Percentiles rank a stretch among this genome's conserved stretches.
Evolutionary conservation across 257 asterid genomes (phyloP).

Genomic region (Solanum pinnatisectum): DNA sequence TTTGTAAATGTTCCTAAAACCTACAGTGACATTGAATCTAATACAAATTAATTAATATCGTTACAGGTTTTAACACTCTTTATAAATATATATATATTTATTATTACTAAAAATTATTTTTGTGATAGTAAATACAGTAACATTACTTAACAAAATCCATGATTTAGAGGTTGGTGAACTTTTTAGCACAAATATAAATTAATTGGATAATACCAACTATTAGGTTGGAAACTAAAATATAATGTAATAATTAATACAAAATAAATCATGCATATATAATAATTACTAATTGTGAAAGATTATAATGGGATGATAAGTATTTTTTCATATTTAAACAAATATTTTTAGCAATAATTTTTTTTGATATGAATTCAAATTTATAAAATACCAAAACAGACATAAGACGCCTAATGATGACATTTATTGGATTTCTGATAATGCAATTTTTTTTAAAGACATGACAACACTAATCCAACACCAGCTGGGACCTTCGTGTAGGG

Average conservation of each 20-base stretch:
- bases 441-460: background rate
- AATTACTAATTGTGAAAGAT: background rate
- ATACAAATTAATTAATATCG: too few species aligned
- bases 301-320: background rate
- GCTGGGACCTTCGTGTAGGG: background rate
- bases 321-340: background rate
- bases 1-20: background rate
- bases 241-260: background rate
- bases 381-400: background rate
- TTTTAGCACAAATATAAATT: background rate
- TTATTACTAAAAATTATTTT: too few species aligned
- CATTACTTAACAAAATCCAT: background rate
- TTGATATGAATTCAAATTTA: background rate
- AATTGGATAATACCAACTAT: background rate
- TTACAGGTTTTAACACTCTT: background rate
- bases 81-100: too few species aligned
- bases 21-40: background rate
- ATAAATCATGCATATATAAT: background rate
- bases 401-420: background rate
- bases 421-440: background rate
- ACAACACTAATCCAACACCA: background rate
- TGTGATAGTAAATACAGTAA: too few species aligned
- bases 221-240: background rate
- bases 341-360: fast-evolving
- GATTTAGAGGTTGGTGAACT: background rate